Base-by-base conservation (phyloP, 202 grass and related monocot species). In the Panicum hallii region DNA sequence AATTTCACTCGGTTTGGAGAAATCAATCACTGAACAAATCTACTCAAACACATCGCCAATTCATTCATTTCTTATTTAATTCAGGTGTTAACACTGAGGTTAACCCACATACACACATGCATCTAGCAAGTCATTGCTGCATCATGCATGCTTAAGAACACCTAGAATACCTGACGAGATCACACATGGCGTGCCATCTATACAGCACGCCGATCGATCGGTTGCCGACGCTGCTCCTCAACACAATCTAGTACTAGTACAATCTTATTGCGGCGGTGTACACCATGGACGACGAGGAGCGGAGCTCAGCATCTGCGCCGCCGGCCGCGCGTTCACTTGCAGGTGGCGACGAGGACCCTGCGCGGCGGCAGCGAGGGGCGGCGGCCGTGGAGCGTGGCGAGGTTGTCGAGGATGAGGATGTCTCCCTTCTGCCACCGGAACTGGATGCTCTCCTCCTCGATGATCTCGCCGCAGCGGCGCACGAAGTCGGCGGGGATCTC, bases 381-480 rank as follows among this genome's bases (percentile, higher is more conserved):
- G 28, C 89, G 79, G 4, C 87, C 87, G 28, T 94, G 92, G 34
- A 94, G 89, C 16, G 75, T 83, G 63, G 92, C 84, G 57, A 92
- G 75, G 79, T 92, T 92, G 68, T 91, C 89, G 43, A 94, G 74
- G 72, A 91, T 91, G n/a, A 94, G 87, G 34, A 91, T 75, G 77
- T 94, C 89, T 0, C 92, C 89, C 78, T 89, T 87, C 89, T 91
- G 84, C 87, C 92, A 94, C 45, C 30, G 50, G 78, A 94, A 91
- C 84, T 91, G 89, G 81, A 94, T 85, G 87, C 92, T 94, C 84
- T 89, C 92, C 81, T 94, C 89, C 81, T 91, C 92, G 73, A 94
- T 91, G 87, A 91, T 91, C 89, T 94, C 89, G 20, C 81, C 78
- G 74, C 92, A 94, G 7, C 92, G 77, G 42, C 44, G 23, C 78